Evolutionary conservation across 306 rosid species (phyloP).

Genomic region (Corylus americana): DNA sequence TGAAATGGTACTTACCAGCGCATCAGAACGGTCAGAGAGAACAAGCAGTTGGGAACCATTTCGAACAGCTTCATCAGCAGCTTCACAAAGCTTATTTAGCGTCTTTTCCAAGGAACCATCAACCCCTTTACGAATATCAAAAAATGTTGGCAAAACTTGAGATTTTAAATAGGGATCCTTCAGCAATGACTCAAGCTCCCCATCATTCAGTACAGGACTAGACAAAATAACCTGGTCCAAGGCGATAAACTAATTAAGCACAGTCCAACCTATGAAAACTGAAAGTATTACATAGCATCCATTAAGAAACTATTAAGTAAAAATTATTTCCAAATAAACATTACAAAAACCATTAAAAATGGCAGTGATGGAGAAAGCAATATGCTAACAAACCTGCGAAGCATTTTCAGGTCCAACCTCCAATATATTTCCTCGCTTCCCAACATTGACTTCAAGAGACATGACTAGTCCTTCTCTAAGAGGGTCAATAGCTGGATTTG

Average conservation of each 20-base stretch:
- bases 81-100: conserved; percentile 78
- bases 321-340: conserved; percentile 19
- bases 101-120: conserved; percentile 91
- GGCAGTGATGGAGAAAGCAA: conserved; percentile 1
- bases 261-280: conserved; percentile 1
- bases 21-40: conserved; percentile 91
- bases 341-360: conserved; percentile 14
- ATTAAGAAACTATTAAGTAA: neutral
- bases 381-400: conserved; percentile 65
- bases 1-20: conserved; percentile 56
- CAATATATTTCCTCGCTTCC: conserved; percentile 83
- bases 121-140: conserved; percentile 84
- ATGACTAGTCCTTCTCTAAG: conserved; percentile 98
- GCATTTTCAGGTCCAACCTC: conserved; percentile 97
- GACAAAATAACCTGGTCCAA: conserved; percentile 80
- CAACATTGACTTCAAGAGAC: conserved; percentile 98
- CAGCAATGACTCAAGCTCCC: conserved; percentile 81
- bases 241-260: conserved; percentile 25
- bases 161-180: conserved; percentile 75
- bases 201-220: conserved; percentile 93
- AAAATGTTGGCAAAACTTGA: conserved; percentile 77
- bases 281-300: neutral
- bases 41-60: conserved; percentile 91
- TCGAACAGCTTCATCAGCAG: conserved; percentile 99
- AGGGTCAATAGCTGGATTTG: conserved; percentile 99